Evolutionary conservation across 148 eudicot genomes (phyloP).

Genomic region (Amaranthus cruentus): DNA sequence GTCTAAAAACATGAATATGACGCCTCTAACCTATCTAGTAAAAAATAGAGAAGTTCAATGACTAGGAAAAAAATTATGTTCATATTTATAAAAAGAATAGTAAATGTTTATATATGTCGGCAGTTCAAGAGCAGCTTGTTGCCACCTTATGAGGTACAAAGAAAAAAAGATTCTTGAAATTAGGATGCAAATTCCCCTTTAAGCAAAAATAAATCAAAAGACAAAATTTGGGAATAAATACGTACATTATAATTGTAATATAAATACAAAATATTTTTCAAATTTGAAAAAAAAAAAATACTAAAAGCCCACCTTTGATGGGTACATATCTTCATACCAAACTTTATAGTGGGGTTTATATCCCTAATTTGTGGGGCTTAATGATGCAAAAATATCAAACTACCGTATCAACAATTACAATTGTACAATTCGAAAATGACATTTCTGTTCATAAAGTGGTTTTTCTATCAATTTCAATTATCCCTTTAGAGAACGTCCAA

Average conservation of each 20-base stretch:
- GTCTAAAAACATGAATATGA: neutral
- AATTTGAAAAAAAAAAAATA: conserved; percentile 14
- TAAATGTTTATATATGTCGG: conserved; percentile 6
- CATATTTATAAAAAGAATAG: neutral
- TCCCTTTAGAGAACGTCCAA: too few relatives aligned
- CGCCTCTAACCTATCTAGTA: neutral
- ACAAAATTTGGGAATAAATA: conserved; percentile 8
- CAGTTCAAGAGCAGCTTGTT: conserved; percentile 12
- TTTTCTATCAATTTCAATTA: neutral
- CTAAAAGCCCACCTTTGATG: neutral
- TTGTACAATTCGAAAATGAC: conserved; percentile 2
- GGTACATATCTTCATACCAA: conserved; percentile 14
- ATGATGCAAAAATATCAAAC: neutral
- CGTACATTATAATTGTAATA: neutral
- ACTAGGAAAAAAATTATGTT: neutral
- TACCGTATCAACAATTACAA: neutral
- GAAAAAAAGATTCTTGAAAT: conserved; percentile 10
- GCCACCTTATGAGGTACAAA: conserved; percentile 14
- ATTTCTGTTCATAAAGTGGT: neutral
- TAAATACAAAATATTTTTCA: neutral
- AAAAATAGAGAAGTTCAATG: neutral
- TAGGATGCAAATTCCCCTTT: neutral
- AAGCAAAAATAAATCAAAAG: conserved; percentile 4
- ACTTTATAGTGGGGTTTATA: conserved; percentile 13
- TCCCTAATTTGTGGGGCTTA: conserved; percentile 13